Percentiles rank a stretch among this genome's conserved stretches.
These are phyloP conservation scores for Vigna mungo DNA, from an alignment of 306 rosid species.

Conservation along the genomic window DNA sequence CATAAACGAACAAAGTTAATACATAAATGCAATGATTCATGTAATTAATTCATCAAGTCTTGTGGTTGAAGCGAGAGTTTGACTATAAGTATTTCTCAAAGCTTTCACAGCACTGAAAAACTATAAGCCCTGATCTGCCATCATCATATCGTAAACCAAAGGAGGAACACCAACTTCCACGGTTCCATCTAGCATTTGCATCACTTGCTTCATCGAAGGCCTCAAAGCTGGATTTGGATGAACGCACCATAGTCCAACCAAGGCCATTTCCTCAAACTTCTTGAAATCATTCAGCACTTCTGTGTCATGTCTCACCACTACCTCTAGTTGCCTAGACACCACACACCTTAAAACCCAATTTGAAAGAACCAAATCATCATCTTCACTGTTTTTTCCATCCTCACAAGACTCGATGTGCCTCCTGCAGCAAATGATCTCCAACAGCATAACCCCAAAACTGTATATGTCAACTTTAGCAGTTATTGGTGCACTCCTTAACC, in stretches of 20 bases:
- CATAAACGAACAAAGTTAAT: too few species aligned
- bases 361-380: constrained; percentile 39
- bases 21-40: too few species aligned
- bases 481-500: constrained; percentile 48
- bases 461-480: constrained; percentile 48
- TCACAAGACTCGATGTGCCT: constrained; percentile 33
- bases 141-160: constrained; percentile 43
- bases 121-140: not conserved
- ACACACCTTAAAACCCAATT: constrained; percentile 45
- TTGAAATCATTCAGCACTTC: constrained; percentile 46
- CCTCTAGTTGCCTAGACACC: constrained; percentile 36
- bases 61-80: too few species aligned
- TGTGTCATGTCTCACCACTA: constrained; percentile 39
- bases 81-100: too few species aligned
- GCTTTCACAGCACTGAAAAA: too few species aligned
- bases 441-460: constrained; percentile 47
- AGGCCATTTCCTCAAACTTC: constrained; percentile 52
- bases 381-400: constrained; percentile 35
- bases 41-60: too few species aligned
- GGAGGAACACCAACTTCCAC: constrained; percentile 51
- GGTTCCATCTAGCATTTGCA: constrained; percentile 51
- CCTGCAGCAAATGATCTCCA: constrained; percentile 47
- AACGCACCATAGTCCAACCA: constrained; percentile 54
- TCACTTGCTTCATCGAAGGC: constrained; percentile 54
- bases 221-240: constrained; percentile 46